These are phyloP conservation scores for Oxytropis ochrocephala DNA, from an alignment of 306 rosid genomes.

Conservation along the genomic window DNA sequence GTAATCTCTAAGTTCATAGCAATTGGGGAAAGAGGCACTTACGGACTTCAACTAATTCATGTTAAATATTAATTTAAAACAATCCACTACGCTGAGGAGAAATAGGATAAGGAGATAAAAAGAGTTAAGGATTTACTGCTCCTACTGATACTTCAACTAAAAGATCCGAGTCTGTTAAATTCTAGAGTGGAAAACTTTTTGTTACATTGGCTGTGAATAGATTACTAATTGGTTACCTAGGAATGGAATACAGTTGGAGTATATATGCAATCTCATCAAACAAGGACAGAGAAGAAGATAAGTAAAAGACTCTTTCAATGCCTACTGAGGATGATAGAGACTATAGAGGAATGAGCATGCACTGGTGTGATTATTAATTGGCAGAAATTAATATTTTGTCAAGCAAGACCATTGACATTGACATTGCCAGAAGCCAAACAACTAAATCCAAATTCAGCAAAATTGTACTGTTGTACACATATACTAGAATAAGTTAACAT, in stretches of 20 bases:
- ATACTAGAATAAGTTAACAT: not conserved
- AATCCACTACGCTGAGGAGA: no score
- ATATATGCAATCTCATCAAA: not conserved
- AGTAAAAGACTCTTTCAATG: conserved; percentile 5
- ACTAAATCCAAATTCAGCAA: conserved; percentile 14
- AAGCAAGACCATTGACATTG: conserved; percentile 22
- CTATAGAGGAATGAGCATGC: conserved; percentile 19
- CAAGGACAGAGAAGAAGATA: conserved; percentile 1
- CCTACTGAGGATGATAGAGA: conserved; percentile 30
- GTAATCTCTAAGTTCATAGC: no score
- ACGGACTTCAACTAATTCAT: no score
- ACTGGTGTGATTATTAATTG: not conserved
- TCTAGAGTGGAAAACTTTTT: no score
- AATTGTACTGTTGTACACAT: not conserved
- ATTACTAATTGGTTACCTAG: not conserved
- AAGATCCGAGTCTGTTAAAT: no score
- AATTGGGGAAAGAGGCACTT: no score
- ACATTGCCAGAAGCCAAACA: conserved; percentile 21
- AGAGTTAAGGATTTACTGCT: no score
- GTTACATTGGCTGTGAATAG: no score
- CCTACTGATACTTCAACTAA: no score
- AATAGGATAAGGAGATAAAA: no score
- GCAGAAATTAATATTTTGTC: conserved; percentile 23
- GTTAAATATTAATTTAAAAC: no score
- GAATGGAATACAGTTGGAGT: not conserved